These are phyloP conservation scores for Aspergillus luchuensis DNA, from an alignment of 2,329 filamentous ascomycete genomes.

Conservation along the genomic window DNA sequence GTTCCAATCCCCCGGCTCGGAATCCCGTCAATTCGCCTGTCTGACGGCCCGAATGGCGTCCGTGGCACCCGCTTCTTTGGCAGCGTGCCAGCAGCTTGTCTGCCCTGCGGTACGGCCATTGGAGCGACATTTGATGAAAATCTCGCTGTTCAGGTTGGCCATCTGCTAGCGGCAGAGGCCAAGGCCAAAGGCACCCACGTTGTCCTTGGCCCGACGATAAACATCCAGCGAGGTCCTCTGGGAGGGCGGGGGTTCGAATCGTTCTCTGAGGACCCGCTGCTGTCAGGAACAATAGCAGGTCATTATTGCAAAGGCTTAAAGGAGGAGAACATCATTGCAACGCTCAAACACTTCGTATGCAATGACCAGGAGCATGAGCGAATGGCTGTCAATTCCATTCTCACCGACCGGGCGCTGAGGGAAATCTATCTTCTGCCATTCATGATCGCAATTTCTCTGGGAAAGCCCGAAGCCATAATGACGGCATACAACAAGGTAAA, in stretches of 20 bases:
- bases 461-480: conserved; percentile 60
- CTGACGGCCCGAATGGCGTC: conserved; percentile 69
- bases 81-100: conserved; percentile 69
- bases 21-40: conserved; percentile 66
- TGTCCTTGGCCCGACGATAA: conserved; percentile 74
- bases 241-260: conserved; percentile 84
- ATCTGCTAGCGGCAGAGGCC: conserved; percentile 69
- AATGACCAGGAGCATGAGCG: conserved; percentile 51
- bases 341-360: conserved; percentile 66
- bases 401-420: conserved; percentile 57
- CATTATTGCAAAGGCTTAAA: conserved; percentile 73
- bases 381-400: conserved; percentile 43
- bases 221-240: conserved; percentile 77
- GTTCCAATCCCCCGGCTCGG: conserved; percentile 62
- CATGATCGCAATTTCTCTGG: conserved; percentile 60
- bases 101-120: conserved; percentile 76
- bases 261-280: conserved; percentile 77
- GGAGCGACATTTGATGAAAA: conserved; percentile 76
- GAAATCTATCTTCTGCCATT: conserved; percentile 68
- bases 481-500: conserved; percentile 61
- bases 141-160: conserved; percentile 68
- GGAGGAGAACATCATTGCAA: conserved; percentile 73
- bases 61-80: conserved; percentile 69
- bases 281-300: conserved; percentile 72
- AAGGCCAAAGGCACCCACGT: conserved; percentile 74